These are phyloP conservation scores for Solanum aculeatissimum DNA, from an alignment of 305 asterid species.

Conservation along the genomic window DNA sequence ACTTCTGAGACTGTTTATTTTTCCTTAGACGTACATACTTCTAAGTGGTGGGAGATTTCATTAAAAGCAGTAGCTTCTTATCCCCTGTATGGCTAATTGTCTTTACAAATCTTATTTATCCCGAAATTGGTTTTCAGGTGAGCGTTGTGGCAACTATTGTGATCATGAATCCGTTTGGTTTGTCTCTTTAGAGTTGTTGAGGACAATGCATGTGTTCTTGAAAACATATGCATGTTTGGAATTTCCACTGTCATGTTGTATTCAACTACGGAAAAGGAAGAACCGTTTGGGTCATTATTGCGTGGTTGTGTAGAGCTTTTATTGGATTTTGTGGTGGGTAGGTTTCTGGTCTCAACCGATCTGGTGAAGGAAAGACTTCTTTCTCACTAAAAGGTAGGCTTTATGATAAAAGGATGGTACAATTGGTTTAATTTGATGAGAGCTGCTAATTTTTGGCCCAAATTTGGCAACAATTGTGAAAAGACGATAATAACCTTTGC, in stretches of 20 bases:
- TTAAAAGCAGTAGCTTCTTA: neutral
- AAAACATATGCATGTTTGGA: neutral
- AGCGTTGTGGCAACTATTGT: neutral
- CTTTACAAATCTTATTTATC: neutral
- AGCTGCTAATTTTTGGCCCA: too few species aligned
- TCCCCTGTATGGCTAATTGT: neutral
- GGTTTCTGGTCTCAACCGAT: neutral
- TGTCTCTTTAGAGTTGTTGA: neutral
- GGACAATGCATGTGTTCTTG: too few species aligned
- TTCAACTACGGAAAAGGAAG: neutral
- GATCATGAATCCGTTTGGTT: neutral
- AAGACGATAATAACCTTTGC: too few species aligned
- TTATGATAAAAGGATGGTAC: neutral
- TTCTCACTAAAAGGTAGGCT: neutral
- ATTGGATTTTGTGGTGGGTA: neutral
- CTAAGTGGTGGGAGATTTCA: neutral
- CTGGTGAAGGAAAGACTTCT: neutral
- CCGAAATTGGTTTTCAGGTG: neutral
- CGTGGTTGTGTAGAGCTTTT: neutral
- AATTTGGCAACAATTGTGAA: too few species aligned
- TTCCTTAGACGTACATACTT: neutral
- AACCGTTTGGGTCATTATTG: neutral
- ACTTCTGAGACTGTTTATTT: slow-evolving; percentile 26
- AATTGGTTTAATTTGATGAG: neutral
- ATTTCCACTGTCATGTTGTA: neutral